Percentiles rank a stretch among this genome's conserved stretches.
Conservation (phyloP, 768 basidiomycete genomes). For the Mycena filopes region DNA sequence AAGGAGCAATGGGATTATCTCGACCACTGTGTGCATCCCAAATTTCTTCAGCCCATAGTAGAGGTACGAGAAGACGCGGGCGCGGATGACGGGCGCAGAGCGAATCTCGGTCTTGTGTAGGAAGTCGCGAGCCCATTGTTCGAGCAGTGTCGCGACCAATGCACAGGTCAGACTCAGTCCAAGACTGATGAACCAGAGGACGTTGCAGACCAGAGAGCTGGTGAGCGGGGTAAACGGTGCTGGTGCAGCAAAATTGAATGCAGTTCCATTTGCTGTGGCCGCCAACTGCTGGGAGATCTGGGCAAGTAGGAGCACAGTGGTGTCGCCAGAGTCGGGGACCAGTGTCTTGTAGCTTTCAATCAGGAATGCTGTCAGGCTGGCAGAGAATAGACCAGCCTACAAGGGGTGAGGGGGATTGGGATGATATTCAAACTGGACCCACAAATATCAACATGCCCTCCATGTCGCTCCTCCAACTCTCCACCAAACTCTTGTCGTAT, state of each 20-base stretch:
- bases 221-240: neutral
- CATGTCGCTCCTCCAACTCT: neutral
- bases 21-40: neutral
- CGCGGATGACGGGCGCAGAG: neutral
- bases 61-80: neutral
- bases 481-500: neutral
- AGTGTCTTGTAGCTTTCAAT: constrained; percentile 1
- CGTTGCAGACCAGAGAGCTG: neutral
- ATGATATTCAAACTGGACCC: neutral
- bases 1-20: neutral
- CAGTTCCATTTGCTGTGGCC: neutral
- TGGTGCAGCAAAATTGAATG: neutral
- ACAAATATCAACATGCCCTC: neutral
- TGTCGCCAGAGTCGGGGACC: neutral
- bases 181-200: neutral
- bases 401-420: neutral
- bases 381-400: constrained; percentile 2
- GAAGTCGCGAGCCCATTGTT: neutral
- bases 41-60: neutral
- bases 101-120: neutral
- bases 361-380: neutral
- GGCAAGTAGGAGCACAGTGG: neutral
- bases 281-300: neutral
- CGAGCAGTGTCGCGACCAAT: neutral
- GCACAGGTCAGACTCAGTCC: neutral